These are phyloP conservation scores for Jacaranda copaia DNA, from an alignment of 257 asterid genomes.

Conservation along the genomic window DNA sequence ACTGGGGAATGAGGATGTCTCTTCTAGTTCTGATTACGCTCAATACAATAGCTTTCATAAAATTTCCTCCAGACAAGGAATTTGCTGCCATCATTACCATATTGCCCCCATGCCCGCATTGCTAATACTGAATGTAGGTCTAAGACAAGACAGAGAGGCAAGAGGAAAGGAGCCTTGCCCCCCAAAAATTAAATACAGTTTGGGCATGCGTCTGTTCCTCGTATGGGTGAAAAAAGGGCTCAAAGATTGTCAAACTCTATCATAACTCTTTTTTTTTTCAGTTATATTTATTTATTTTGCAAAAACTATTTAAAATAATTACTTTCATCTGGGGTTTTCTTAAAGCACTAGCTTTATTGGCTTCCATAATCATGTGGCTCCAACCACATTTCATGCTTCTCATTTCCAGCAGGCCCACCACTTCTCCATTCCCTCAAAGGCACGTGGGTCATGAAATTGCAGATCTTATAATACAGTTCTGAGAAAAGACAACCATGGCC, in stretches of 20 bases:
- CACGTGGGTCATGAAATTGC: slow-evolving; percentile 28
- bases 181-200: slow-evolving; percentile 15
- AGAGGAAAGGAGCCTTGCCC: slow-evolving; percentile 23
- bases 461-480: neutral
- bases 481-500: neutral
- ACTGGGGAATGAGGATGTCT: no score
- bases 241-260: slow-evolving; percentile 30
- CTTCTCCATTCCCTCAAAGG: slow-evolving; percentile 1
- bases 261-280: neutral
- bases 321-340: slow-evolving; percentile 27
- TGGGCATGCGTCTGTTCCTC: neutral
- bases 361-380: slow-evolving; percentile 33
- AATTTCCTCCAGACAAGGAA: neutral
- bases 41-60: neutral
- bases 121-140: slow-evolving; percentile 26
- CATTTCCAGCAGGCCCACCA: slow-evolving; percentile 43
- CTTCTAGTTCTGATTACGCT: no score
- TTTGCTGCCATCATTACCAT: neutral
- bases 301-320: neutral
- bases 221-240: neutral
- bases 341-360: slow-evolving; percentile 33
- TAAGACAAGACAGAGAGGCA: slow-evolving; percentile 29
- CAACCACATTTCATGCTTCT: slow-evolving; percentile 45
- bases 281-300: neutral
- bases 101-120: slow-evolving; percentile 20